Base-by-base conservation (phyloP, 2,329 filamentous ascomycete species). In the Xylaria sp. region DNA sequence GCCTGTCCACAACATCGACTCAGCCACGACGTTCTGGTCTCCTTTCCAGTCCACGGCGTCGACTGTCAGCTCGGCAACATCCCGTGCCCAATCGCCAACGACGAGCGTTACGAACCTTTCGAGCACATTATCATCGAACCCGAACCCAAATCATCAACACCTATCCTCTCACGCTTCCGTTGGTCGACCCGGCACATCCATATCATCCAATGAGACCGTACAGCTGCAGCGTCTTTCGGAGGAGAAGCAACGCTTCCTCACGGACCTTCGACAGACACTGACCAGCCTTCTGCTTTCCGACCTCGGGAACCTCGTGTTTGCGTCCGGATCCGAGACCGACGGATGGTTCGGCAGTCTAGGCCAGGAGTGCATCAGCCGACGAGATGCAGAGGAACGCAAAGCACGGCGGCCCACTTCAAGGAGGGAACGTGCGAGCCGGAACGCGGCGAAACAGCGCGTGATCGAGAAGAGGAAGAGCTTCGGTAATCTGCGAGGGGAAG, bases 261-360 rank as follows among this genome's bases (percentile, higher is more conserved):
- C 84, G 7, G 88, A 91, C 24, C 77, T 96, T 24, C 87, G 87
- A 63, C 89, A 92, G 67, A 89, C 87, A 0, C 75, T 97, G 38
- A 93, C 88, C 1, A 92, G 91, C 60, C 78, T 99, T 17, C 75
- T 97, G 1, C 76, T 97, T 21, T 97, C 93, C 45, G 94, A 99
- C 69, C 79, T 97, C 3, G 92, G 92, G 5, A 92, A 88, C 39
- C 83, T 91, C 24, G 88, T 97, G 1, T 94, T 95, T 71, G 85
- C 87, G n/a, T 84, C 84, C 46, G 94, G 94, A 2, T 96, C 92
- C 39, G 94, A 99, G 74, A 97, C 93, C 0, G 94, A 97, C 70
- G 80, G 80, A 2, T 97, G 93, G 89, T 94, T 97, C 62, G 79
- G 83, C 48, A 83, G 83, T 13, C 71, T 92, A 6, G 84, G 85